Base-by-base conservation (phyloP, 1,284 basidiomycete genomes). In the Calocybe gambosa region DNA sequence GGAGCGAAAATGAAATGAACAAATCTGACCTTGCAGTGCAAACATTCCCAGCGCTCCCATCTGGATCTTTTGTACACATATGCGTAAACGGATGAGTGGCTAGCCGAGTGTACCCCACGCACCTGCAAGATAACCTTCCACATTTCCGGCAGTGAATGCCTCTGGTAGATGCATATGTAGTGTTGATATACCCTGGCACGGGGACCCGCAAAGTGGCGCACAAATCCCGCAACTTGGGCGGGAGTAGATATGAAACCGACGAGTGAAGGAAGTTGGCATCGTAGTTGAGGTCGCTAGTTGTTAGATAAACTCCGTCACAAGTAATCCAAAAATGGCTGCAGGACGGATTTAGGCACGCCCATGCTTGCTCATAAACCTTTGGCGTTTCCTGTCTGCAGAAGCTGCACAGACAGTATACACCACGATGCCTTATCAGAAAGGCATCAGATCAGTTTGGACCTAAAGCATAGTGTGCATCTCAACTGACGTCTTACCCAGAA, bases 1-100 rank as follows among this genome's bases (percentile, higher is more conserved):
- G 40, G 12, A 28, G 23, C 23, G 38, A 23, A 39, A 35, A 23
- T 39, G 40, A 26, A 43, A 23, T 7, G 18, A 21, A 55, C 5
- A 18, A 25, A 55, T 6, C 29, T 35, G 55, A 79, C 81, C 25
- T 66, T 55, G 56, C 79, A 82, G 49, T 65, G 54, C 34, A 69
- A 62, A 57, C 87, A 89, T 59, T 85, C 74, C 77, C 83, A 86
- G 46, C 72, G 59, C 56, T 86, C 77, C 85, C 85, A 88, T 61
- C 79, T 82, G 45, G 61, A 78, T 55, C 85, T 86, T 52, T 4
- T 23, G 3, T 23, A 23, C 21, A 29, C 36, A 46, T 23, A 26
- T 47, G 47, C 44, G 42, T 18, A 31, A 28, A 46, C 15, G 44
- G 42, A 18, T 12, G n/a, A 16, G 15, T 6, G n/a, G 16, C 47